Evolutionary conservation across 108 stramenopile genomes (phyloP).

Genomic region (Skeletonema marinoi): DNA sequence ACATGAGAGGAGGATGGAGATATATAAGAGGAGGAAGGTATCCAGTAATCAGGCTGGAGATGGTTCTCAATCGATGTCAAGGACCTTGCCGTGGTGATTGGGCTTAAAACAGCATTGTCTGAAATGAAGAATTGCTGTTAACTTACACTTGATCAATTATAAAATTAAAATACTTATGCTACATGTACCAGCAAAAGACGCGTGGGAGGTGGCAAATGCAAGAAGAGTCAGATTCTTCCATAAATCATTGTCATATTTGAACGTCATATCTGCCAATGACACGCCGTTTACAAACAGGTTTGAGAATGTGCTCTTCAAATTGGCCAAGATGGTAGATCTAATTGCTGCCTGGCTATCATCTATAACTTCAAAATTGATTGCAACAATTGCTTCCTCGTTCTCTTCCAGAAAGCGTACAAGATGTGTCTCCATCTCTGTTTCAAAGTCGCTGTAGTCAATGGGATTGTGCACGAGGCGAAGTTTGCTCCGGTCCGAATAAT

Average conservation of each 20-base stretch:
- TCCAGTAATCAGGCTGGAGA: too few species aligned
- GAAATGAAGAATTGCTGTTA: too few species aligned
- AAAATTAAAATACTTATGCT: too few species aligned
- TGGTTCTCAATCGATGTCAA: too few species aligned
- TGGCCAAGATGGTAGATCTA: constrained; percentile 10
- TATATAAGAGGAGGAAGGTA: too few species aligned
- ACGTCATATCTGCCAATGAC: constrained; percentile 25
- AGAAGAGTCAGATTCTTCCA: constrained; percentile 29
- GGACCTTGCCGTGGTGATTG: too few species aligned
- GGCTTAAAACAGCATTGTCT: too few species aligned
- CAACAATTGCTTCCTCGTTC: constrained; percentile 25
- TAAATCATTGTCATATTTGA: constrained; percentile 10
- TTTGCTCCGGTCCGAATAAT: neutral
- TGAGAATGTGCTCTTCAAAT: constrained; percentile 3
- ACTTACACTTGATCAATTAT: too few species aligned
- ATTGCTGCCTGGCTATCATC: constrained; percentile 9
- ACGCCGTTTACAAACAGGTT: constrained; percentile 12
- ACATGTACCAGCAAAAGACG: too few species aligned
- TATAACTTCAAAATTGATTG: constrained; percentile 15
- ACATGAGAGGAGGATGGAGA: too few species aligned
- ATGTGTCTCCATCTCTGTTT: constrained; percentile 15
- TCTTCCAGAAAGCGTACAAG: constrained; percentile 33
- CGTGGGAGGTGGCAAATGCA: too few species aligned
- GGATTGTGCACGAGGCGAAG: constrained; percentile 15
- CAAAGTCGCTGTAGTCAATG: constrained; percentile 20